Base-by-base conservation (phyloP, 495 filamentous ascomycete species). In the Geopyxis carbonaria region DNA sequence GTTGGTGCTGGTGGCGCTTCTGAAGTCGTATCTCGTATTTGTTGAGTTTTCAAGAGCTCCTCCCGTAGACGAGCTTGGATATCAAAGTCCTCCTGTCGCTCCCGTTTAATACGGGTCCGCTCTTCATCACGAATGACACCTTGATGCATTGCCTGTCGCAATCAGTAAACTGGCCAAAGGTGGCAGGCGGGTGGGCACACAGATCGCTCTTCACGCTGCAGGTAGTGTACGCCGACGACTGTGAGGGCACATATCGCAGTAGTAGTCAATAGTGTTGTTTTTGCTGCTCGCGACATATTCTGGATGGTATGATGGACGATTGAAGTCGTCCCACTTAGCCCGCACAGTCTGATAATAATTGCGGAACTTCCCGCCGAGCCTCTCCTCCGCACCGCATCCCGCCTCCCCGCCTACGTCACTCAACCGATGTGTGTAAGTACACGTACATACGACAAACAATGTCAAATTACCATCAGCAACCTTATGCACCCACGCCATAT, bases 71-170 rank as follows among this genome's bases (percentile, higher is more conserved):
- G 66, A 45, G 68, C 71, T 59, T 99, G 89, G 72, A 87, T 71
- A 43, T 93, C 83, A 51, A 95, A 99, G 45, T 99, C 91, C 40
- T 80, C 72, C 58, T 85, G 78, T 16, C 91, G 75, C 57, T 91
- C 80, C 47, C 70, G 68, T 62, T 93, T 93, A 34, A 94, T 53
- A 22, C 77, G 73, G 53, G 93, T 85, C 57, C 92, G 87, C 52
- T 95, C 86, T 64, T 93, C 80, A 50, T 95, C 91, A 30, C 86
- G 80, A 48, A 94, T 64, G 5, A 99, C 89, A 11, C 91, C 91
- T 41, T 73, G 71, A 56, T 99, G 89, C 89, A 99, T 99, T 29
- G 82, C 80, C 87, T 93, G 55, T 27, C 25, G 9, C 34, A 22
- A 1, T 38, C 18, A 5, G 7, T 24, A 11, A 7, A 8, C 7